A percentile compares a stretch with the other conserved stretches of the same genome.
phyloP scores from a whole-genome alignment of 192 early-diverging fungal species.

The Entomortierella beljakovae region DNA sequence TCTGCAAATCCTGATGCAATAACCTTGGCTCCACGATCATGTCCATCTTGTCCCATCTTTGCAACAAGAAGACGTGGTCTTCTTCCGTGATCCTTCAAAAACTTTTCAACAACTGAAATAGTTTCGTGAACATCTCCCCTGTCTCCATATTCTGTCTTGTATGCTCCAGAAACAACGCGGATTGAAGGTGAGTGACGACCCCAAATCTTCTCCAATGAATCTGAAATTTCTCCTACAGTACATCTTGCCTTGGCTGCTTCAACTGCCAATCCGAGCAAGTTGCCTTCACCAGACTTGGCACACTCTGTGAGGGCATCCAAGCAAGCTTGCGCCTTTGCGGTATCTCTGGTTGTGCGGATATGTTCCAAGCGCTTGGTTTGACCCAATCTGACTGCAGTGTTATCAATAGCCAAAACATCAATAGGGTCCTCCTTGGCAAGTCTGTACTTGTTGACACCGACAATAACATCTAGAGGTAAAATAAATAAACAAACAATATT shows the following conservation, averaged over 20 bases:
- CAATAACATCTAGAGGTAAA: slow-evolving; percentile 82
- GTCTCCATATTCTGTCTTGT: slow-evolving; percentile 83
- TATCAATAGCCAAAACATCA: slow-evolving; percentile 87
- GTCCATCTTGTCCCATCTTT: slow-evolving; percentile 95
- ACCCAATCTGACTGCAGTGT: slow-evolving; percentile 74
- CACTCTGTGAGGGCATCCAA: slow-evolving; percentile 76
- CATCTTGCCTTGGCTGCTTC: slow-evolving; percentile 80
- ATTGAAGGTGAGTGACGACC: slow-evolving; percentile 86
- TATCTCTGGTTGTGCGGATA: slow-evolving; percentile 67
- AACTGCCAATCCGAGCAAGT: slow-evolving; percentile 80
- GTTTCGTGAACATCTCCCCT: slow-evolving; percentile 73
- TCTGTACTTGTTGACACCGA: slow-evolving; percentile 92
- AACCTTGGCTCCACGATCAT: slow-evolving; percentile 94
- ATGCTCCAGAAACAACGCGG: slow-evolving; percentile 87
- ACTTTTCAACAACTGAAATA: slow-evolving; percentile 71
- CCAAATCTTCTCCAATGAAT: slow-evolving; percentile 83
- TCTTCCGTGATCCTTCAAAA: slow-evolving; percentile 78
- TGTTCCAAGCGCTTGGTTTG: slow-evolving; percentile 74
- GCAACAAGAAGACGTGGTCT: slow-evolving; percentile 91
- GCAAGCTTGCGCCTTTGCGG: slow-evolving; percentile 59
- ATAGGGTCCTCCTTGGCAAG: slow-evolving; percentile 72
- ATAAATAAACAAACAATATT: too few species aligned
- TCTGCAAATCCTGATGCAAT: slow-evolving; percentile 92
- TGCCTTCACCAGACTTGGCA: slow-evolving; percentile 74
- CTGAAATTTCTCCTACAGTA: slow-evolving; percentile 89